Percentiles rank a stretch among this genome's conserved stretches.
These are phyloP conservation scores for Pythium phragmiticola DNA, from an alignment of 352 stramenopile genomes.

Conservation along the genomic window DNA sequence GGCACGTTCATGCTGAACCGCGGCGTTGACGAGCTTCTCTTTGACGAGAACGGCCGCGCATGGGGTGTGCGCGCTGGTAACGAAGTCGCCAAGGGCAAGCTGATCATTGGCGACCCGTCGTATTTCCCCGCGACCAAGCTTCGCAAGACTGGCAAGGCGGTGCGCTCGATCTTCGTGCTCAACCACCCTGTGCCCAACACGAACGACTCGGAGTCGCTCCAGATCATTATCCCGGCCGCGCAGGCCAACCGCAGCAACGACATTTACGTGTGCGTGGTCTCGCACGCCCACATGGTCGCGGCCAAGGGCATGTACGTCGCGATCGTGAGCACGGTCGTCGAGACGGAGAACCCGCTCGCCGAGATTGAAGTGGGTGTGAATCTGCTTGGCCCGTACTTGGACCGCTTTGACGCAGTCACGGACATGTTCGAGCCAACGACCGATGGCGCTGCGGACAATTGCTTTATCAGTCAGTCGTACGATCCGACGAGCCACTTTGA, in stretches of 20 bases:
- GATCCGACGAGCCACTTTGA: slow-evolving; percentile 97
- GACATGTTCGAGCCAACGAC: slow-evolving; percentile 94
- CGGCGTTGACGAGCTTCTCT: slow-evolving; percentile 93
- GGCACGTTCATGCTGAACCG: slow-evolving; percentile 99
- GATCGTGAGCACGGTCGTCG: slow-evolving; percentile 97
- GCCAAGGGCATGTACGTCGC: slow-evolving; percentile 97
- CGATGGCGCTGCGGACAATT: slow-evolving; percentile 93
- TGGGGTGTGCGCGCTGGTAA: slow-evolving; percentile 92
- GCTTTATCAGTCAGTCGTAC: slow-evolving; percentile 97
- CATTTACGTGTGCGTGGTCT: slow-evolving; percentile 98
- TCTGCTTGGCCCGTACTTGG: slow-evolving; percentile 94
- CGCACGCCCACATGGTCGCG: slow-evolving; percentile 93
- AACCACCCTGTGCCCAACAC: slow-evolving; percentile 98
- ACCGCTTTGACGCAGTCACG: slow-evolving; percentile 96
- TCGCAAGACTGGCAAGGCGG: slow-evolving; percentile 91
- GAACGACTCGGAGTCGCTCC: slow-evolving; percentile 94
- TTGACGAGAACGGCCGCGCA: slow-evolving; percentile 91
- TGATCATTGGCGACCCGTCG: slow-evolving; percentile 98
- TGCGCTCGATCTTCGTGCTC: slow-evolving; percentile 99
- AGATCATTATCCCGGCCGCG: slow-evolving; percentile 99
- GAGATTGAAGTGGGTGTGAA: slow-evolving; percentile 96
- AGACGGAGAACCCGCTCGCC: slow-evolving; percentile 94
- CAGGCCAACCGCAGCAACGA: slow-evolving; percentile 96
- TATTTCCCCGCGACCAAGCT: slow-evolving; percentile 97
- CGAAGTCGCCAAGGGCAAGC: slow-evolving; percentile 95